These are phyloP conservation scores for Meyerozyma carpophila DNA, from an alignment of 1,139 yeast genomes.

Conservation along the genomic window DNA sequence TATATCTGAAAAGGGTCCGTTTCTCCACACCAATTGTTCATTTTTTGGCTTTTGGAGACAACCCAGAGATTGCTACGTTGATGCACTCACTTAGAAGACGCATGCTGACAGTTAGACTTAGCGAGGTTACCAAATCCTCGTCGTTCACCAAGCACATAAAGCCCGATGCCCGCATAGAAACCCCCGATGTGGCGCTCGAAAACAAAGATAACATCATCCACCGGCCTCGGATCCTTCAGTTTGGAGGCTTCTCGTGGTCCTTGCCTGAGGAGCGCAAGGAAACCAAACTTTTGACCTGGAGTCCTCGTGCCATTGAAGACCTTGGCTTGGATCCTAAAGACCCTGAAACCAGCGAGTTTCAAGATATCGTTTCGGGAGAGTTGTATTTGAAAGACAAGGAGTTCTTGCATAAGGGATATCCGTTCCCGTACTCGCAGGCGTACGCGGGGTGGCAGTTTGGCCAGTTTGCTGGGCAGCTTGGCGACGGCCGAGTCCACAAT, in stretches of 20 bases:
- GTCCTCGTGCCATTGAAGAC: conserved; percentile 57
- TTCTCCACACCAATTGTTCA: not conserved
- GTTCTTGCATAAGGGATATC: conserved; percentile 32
- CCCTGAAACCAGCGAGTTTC: conserved; percentile 39
- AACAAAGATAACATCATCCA: conserved; percentile 30
- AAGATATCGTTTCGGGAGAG: conserved; percentile 61
- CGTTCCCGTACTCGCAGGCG: conserved; percentile 82
- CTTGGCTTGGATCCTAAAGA: conserved; percentile 46
- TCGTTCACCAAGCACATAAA: conserved; percentile 45
- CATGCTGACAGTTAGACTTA: conserved; percentile 8
- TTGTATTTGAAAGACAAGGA: conserved; percentile 20
- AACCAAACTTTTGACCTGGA: conserved; percentile 53
- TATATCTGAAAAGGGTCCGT: not conserved
- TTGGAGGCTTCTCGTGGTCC: conserved; percentile 69
- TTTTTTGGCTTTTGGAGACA: too few species aligned
- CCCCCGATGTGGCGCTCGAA: conserved; percentile 43
- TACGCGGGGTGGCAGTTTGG: conserved; percentile 98
- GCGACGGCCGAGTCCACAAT: conserved; percentile 89
- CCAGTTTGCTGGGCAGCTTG: conserved; percentile 92
- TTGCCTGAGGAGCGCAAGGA: conserved; percentile 57
- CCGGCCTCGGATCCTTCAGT: conserved; percentile 54
- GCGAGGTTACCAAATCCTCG: conserved; percentile 36
- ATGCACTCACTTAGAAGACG: not conserved
- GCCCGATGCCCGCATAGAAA: conserved; percentile 59
- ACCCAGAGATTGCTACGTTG: not conserved